Percentiles rank a stretch among this genome's conserved stretches.
Evolutionary conservation across 2,329 filamentous ascomycete species (phyloP).

Genomic region (Fusarium sororula): DNA sequence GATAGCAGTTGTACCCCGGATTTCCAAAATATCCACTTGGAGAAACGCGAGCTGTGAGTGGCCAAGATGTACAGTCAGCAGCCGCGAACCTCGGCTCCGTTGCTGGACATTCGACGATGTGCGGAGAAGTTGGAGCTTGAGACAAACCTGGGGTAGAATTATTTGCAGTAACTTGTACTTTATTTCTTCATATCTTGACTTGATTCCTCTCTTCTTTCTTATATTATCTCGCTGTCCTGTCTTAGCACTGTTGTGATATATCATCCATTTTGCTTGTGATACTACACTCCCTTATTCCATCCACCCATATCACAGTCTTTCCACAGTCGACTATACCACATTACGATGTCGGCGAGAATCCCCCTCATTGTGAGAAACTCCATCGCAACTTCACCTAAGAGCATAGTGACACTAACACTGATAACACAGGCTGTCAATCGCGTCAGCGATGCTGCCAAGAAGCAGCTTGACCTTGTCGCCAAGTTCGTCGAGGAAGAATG

Average conservation of each 20-base stretch:
- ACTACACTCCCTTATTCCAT: not conserved
- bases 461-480: constrained; percentile 87
- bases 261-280: not conserved
- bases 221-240: not conserved
- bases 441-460: constrained; percentile 86
- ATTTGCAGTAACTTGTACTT: constrained; percentile 1
- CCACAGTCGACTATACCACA: not conserved
- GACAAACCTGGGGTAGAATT: constrained; percentile 30
- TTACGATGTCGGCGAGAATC: constrained; percentile 46
- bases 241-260: not conserved
- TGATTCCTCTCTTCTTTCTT: not conserved
- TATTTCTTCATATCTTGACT: constrained; percentile 16
- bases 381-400: not conserved
- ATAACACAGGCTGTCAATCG: constrained; percentile 56
- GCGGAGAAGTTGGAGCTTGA: constrained; percentile 39
- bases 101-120: constrained; percentile 36
- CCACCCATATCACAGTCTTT: constrained; percentile 1
- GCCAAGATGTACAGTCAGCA: constrained; percentile 20
- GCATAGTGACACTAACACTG: constrained; percentile 9
- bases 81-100: constrained; percentile 39
- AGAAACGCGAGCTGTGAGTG: constrained; percentile 17
- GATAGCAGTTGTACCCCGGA: constrained; percentile 38
- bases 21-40: constrained; percentile 27
- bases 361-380: constrained; percentile 45
- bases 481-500: constrained; percentile 98